A percentile compares a stretch with the other conserved stretches of the same genome.
These are phyloP conservation scores for Suhomyces vadensis DNA, from an alignment of 805 yeast genomes.

Conservation along the genomic window DNA sequence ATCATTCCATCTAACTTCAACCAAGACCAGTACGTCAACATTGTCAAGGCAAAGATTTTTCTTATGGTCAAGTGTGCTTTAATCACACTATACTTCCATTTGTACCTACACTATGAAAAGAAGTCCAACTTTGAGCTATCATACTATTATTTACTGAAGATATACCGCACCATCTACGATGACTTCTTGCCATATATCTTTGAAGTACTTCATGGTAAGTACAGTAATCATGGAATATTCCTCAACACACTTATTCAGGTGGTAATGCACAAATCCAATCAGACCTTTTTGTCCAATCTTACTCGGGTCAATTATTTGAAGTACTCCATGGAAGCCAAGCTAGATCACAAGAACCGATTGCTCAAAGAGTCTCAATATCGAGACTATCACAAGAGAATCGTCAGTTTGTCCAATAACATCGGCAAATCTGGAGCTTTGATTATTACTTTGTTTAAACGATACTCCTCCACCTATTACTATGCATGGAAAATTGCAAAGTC, in stretches of 20 bases:
- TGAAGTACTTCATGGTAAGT: conserved; percentile 12
- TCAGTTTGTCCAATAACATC: conserved; percentile 9
- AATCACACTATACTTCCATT: conserved; percentile 12
- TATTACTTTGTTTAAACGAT: conserved; percentile 11
- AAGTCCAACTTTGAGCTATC: conserved; percentile 10
- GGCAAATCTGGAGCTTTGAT: conserved; percentile 10
- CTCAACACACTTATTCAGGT: conserved; percentile 11
- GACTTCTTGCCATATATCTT: conserved; percentile 15
- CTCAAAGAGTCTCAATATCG: conserved; percentile 11
- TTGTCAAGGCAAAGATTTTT: conserved; percentile 13
- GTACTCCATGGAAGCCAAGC: conserved; percentile 15
- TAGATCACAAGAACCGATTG: conserved; percentile 12
- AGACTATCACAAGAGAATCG: conserved; percentile 10
- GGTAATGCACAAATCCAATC: conserved; percentile 13
- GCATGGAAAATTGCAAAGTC: conserved; percentile 18
- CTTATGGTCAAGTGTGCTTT: conserved; percentile 14
- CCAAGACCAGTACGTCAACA: conserved; percentile 7
- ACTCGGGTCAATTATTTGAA: conserved; percentile 18
- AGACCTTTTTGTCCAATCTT: conserved; percentile 19
- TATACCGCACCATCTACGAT: conserved; percentile 9
- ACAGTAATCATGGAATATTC: conserved; percentile 9
- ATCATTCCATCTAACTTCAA: conserved; percentile 5
- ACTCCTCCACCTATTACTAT: conserved; percentile 12
- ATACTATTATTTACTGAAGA: conserved; percentile 11
- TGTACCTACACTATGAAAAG: conserved; percentile 14